A percentile compares a stretch with the other conserved stretches of the same genome.
These are phyloP conservation scores for Phytophthora pini DNA, from an alignment of 352 stramenopile genomes.

Conservation along the genomic window DNA sequence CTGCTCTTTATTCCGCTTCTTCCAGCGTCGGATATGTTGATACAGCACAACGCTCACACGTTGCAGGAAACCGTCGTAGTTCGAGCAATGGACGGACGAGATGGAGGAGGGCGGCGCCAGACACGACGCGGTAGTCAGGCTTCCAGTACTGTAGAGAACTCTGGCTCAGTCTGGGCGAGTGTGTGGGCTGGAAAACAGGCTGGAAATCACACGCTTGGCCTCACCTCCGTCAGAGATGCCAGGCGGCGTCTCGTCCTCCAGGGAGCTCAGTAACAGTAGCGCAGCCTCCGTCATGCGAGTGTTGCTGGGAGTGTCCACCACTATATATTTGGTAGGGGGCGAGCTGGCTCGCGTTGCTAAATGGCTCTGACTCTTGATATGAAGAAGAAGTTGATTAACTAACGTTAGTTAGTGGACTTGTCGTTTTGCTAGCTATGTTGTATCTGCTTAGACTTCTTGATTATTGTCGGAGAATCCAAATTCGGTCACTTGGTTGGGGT, in stretches of 20 bases:
- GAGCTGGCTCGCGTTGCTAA: too few species aligned
- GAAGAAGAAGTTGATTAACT: too few species aligned
- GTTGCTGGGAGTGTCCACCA: conserved; percentile 49
- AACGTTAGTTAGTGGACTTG: too few species aligned
- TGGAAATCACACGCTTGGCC: conserved; percentile 76
- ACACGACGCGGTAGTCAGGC: conserved; percentile 73
- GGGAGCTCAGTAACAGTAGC: conserved; percentile 75
- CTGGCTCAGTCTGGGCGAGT: conserved; percentile 77
- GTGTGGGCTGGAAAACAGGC: conserved; percentile 76
- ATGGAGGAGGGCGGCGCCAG: conserved; percentile 74
- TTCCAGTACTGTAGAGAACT: conserved; percentile 80
- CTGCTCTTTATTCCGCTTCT: conserved; percentile 80
- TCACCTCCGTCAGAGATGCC: conserved; percentile 2
- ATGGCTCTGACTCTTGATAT: too few species aligned
- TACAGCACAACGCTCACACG: conserved; percentile 91
- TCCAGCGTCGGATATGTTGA: conserved; percentile 88
- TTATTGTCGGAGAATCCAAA: too few species aligned
- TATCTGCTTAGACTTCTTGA: too few species aligned
- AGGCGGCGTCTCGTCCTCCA: conserved; percentile 61
- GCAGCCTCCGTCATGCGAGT: conserved; percentile 49
- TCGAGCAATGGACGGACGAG: conserved; percentile 84
- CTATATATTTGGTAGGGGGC: conserved; percentile 37
- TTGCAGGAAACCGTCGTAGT: conserved; percentile 91
- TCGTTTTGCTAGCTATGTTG: too few species aligned
- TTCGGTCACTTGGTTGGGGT: too few species aligned